A percentile compares a stretch with the other conserved stretches of the same genome.
These are phyloP conservation scores for Microdochium paspali DNA, from an alignment of 2,329 filamentous ascomycete species.

Conservation along the genomic window DNA sequence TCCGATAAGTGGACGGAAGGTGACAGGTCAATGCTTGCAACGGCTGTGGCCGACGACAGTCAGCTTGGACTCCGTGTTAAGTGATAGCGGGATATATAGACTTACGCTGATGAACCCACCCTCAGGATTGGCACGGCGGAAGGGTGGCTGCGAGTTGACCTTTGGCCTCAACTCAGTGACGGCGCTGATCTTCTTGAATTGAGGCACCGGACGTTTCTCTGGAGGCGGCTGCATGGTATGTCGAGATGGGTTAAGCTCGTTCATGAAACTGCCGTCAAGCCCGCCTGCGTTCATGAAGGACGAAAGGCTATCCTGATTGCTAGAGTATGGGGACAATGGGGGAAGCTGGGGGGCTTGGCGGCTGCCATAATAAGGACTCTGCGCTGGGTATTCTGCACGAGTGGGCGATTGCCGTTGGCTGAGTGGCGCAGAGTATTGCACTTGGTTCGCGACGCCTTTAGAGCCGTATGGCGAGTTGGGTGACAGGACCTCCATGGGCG, in stretches of 20 bases:
- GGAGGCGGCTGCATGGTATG: slow-evolving; percentile 11
- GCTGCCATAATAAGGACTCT: slow-evolving; percentile 47
- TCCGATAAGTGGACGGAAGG: slow-evolving; percentile 89
- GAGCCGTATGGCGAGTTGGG: slow-evolving; percentile 68
- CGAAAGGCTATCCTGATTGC: slow-evolving; percentile 61
- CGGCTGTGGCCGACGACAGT: slow-evolving; percentile 45
- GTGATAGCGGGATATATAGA: slow-evolving; percentile 5
- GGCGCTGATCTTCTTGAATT: slow-evolving; percentile 72
- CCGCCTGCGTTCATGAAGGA: slow-evolving; percentile 51
- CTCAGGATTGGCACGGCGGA: slow-evolving; percentile 88
- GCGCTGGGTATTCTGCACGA: slow-evolving; percentile 49
- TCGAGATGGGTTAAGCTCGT: slow-evolving; percentile 23
- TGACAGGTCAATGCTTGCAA: slow-evolving; percentile 92
- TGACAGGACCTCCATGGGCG: slow-evolving; percentile 85
- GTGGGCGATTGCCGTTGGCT: slow-evolving; percentile 70
- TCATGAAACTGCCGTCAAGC: slow-evolving; percentile 56
- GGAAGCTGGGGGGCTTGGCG: slow-evolving; percentile 59
- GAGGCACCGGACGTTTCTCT: slow-evolving; percentile 66
- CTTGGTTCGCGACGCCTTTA: slow-evolving; percentile 46
- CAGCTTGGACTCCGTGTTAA: slow-evolving; percentile 8
- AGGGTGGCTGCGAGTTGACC: slow-evolving; percentile 80
- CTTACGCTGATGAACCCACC: slow-evolving; percentile 95
- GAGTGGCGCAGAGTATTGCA: slow-evolving; percentile 42
- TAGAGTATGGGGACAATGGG: slow-evolving; percentile 60
- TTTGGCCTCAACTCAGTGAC: slow-evolving; percentile 69